Conservation (phyloP, 2,329 filamentous ascomycete genomes). For the Sporothrix mexicana region DNA sequence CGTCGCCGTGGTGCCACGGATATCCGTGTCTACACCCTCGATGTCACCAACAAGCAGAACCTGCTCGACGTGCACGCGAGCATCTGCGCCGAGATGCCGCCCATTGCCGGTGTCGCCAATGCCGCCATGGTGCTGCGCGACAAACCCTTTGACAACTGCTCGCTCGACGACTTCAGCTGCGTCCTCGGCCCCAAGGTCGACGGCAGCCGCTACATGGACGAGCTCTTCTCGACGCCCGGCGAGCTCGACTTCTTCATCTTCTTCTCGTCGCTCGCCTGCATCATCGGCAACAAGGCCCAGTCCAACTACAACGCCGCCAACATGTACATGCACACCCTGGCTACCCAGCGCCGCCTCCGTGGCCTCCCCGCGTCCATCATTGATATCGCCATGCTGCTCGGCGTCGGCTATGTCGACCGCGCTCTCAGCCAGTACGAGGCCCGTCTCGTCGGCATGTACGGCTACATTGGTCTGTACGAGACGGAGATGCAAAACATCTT, state of each 20-base stretch:
- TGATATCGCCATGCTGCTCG: conserved; percentile 45
- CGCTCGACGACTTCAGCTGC: conserved; percentile 25
- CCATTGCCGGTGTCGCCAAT: conserved; percentile 48
- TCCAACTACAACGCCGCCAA: conserved; percentile 52
- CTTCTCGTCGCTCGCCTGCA: conserved; percentile 41
- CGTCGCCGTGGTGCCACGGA: conserved; percentile 50
- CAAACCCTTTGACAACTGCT: conserved; percentile 33
- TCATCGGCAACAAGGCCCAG: conserved; percentile 47
- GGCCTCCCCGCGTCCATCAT: conserved; percentile 50
- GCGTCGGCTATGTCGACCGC: conserved; percentile 39
- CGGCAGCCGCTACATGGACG: conserved; percentile 45
- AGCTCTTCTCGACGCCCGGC: conserved; percentile 34
- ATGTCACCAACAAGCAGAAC: conserved; percentile 52
- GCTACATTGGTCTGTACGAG: conserved; percentile 34
- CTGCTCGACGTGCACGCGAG: conserved; percentile 48
- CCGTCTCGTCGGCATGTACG: conserved; percentile 34
- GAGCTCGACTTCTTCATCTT: conserved; percentile 44
- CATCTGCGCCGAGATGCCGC: conserved; percentile 44
- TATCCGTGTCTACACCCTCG: conserved; percentile 45
- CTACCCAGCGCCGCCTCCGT: conserved; percentile 44
- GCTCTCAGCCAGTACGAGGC: conserved; percentile 31
- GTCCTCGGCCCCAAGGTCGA: conserved; percentile 46
- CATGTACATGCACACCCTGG: conserved; percentile 50
- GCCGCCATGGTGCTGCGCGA: conserved; percentile 37
- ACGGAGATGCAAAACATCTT: conserved; percentile 34